Percentiles rank a stretch among this genome's conserved stretches.
Evolutionary conservation across 2,329 filamentous ascomycete genomes (phyloP).

Genomic region (Sordariomycetes sp.): DNA sequence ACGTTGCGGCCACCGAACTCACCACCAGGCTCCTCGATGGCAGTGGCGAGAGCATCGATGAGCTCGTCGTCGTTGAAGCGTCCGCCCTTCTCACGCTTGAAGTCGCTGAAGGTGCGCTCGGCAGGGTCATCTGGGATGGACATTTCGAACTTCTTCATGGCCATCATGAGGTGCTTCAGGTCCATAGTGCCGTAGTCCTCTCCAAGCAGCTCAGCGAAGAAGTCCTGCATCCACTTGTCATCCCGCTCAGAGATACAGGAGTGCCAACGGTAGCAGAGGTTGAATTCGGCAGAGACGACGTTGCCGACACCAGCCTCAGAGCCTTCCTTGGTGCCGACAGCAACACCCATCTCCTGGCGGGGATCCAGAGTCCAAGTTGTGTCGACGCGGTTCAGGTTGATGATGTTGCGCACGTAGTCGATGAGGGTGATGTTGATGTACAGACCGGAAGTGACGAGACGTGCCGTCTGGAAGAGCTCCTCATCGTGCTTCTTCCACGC

Average conservation of each 20-base stretch:
- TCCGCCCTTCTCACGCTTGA: slow-evolving; percentile 57
- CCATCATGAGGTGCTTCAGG: slow-evolving; percentile 50
- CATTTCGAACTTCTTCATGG: slow-evolving; percentile 53
- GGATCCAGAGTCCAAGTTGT: slow-evolving; percentile 78
- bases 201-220: slow-evolving; percentile 53
- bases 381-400: slow-evolving; percentile 49
- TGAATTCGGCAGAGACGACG: slow-evolving; percentile 81
- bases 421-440: slow-evolving; percentile 73
- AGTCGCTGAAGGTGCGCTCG: slow-evolving; percentile 57
- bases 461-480: slow-evolving; percentile 70
- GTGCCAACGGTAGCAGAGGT: slow-evolving; percentile 82
- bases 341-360: slow-evolving; percentile 54
- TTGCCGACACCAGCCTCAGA: slow-evolving; percentile 70
- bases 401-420: slow-evolving; percentile 72
- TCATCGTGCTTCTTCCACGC: slow-evolving; percentile 65
- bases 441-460: slow-evolving; percentile 63
- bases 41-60: slow-evolving; percentile 55
- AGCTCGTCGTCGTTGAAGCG: slow-evolving; percentile 69
- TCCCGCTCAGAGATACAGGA: slow-evolving; percentile 67
- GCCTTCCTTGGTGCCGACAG: slow-evolving; percentile 41
- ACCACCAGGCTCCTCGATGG: slow-evolving; percentile 72
- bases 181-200: slow-evolving; percentile 46
- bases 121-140: slow-evolving; percentile 56
- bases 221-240: slow-evolving; percentile 69
- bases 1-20: slow-evolving; percentile 67